phyloP scores from a whole-genome alignment of 2,329 filamentous ascomycete species.

The Lasiodiplodia hormozganensis region DNA sequence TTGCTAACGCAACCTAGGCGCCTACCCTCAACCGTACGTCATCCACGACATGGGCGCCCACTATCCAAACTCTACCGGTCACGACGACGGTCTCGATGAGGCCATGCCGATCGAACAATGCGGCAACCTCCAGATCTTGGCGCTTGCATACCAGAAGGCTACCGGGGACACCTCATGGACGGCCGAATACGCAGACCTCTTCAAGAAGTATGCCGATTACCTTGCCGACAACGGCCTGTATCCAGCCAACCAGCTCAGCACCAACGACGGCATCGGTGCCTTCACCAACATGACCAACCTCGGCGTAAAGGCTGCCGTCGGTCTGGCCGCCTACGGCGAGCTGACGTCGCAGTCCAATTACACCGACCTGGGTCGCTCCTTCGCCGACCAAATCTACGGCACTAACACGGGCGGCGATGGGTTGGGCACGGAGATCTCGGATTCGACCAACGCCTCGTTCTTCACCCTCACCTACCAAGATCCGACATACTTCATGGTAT shows the following conservation, averaged over 20 bases:
- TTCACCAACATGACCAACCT: constrained; percentile 55
- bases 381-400: constrained; percentile 32
- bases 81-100: constrained; percentile 48
- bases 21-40: constrained; percentile 40
- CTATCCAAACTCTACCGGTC: constrained; percentile 52
- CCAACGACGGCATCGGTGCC: constrained; percentile 51
- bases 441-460: constrained; percentile 42
- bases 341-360: constrained; percentile 48
- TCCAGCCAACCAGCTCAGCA: constrained; percentile 50
- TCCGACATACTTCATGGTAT: constrained; percentile 47
- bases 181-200: constrained; percentile 42
- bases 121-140: constrained; percentile 49
- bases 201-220: constrained; percentile 51
- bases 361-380: constrained; percentile 43
- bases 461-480: constrained; percentile 50
- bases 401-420: constrained; percentile 23
- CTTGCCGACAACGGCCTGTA: constrained; percentile 49
- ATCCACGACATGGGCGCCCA: constrained; percentile 52
- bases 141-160: constrained; percentile 47
- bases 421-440: constrained; percentile 24
- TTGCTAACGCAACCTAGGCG: neutral
- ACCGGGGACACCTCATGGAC: constrained; percentile 49
- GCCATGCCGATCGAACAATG: constrained; percentile 53
- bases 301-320: constrained; percentile 56
- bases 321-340: constrained; percentile 53